phyloP scores from a whole-genome alignment of 768 basidiomycete species.

The Cystofilobasidium bisporidii region DNA sequence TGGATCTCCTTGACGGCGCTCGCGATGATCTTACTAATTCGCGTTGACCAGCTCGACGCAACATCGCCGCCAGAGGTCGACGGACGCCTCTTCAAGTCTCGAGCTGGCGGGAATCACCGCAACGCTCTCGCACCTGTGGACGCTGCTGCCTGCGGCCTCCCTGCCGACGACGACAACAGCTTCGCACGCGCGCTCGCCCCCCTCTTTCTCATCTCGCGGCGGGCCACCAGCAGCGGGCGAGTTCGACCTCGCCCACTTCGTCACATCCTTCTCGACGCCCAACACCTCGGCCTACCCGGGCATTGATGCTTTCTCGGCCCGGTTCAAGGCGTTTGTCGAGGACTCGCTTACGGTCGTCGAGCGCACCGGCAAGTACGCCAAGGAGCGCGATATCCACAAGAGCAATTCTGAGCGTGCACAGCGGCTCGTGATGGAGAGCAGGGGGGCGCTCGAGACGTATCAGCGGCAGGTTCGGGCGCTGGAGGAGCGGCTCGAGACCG shows the following conservation, averaged over 20 bases:
- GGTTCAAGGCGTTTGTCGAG: constrained; percentile 68
- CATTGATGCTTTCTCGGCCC: constrained; percentile 31
- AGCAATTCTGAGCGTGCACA: constrained; percentile 85
- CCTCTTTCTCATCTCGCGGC: constrained; percentile 51
- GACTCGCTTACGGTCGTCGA: constrained; percentile 80
- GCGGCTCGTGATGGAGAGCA: constrained; percentile 77
- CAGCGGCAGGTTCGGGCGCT: constrained; percentile 70
- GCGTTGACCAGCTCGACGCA: background rate
- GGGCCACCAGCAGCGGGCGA: constrained; percentile 61
- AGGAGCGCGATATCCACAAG: constrained; percentile 82
- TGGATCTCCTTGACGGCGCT: background rate
- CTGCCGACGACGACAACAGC: background rate
- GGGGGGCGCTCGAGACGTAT: constrained; percentile 70
- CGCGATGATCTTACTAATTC: background rate
- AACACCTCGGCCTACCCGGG: constrained; percentile 30
- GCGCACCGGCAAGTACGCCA: constrained; percentile 70
- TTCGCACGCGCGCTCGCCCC: constrained; percentile 41
- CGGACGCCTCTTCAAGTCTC: background rate
- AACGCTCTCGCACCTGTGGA: constrained; percentile 66
- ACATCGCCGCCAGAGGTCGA: background rate
- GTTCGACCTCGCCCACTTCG: constrained; percentile 48
- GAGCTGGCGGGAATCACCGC: constrained; percentile 54
- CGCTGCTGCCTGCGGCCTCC: constrained; percentile 46
- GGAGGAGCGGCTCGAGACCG: constrained; percentile 58
- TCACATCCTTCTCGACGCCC: constrained; percentile 4